Conservation (phyloP, 2,329 filamentous ascomycete genomes). For the Dactylellina haptotyla region DNA sequence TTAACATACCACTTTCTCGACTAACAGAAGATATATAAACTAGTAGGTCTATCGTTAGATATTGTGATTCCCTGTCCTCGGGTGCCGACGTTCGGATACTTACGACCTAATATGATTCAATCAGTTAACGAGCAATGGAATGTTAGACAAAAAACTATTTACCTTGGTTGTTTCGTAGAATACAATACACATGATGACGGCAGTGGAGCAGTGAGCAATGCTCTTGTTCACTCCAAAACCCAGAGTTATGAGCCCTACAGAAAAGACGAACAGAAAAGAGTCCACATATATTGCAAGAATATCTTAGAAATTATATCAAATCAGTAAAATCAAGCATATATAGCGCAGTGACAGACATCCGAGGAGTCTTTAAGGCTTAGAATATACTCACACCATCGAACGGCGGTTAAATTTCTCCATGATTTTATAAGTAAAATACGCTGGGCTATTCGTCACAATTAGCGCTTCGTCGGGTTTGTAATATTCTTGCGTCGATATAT, state of each 20-base stretch:
- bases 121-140: too few species aligned
- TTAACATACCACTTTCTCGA: constrained; percentile 68
- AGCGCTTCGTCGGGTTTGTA: not conserved
- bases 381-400: constrained; percentile 34
- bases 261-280: constrained; percentile 70
- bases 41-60: too few species aligned
- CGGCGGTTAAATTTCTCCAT: constrained; percentile 27
- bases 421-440: constrained; percentile 19
- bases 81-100: constrained; percentile 28
- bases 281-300: constrained; percentile 70
- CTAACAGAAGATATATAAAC: constrained; percentile 72
- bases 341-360: too few species aligned
- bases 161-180: constrained; percentile 73
- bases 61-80: constrained; percentile 57
- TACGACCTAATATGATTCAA: constrained; percentile 20
- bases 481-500: not conserved
- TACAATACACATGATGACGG: constrained; percentile 69
- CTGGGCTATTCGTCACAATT: constrained; percentile 18
- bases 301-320: constrained; percentile 61
- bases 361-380: not conserved
- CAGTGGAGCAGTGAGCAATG: constrained; percentile 66
- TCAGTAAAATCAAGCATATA: not conserved
- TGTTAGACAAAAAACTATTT: constrained; percentile 39
- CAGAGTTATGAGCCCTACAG: constrained; percentile 68
- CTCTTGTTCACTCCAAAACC: constrained; percentile 68